These are phyloP conservation scores for Hyphochytrium catenoides DNA, from an alignment of 352 stramenopile species.

Conservation along the genomic window DNA sequence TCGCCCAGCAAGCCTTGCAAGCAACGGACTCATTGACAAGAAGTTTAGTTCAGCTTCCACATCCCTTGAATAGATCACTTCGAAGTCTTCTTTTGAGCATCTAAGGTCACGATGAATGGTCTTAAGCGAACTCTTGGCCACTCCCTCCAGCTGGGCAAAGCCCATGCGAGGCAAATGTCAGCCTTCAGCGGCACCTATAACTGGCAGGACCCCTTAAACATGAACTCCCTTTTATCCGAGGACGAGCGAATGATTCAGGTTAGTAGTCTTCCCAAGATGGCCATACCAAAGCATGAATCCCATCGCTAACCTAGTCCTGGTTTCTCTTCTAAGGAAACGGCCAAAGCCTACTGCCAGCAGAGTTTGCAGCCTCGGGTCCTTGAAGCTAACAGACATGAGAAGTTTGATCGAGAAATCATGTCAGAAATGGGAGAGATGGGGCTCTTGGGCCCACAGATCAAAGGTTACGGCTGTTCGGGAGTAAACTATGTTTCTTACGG, in stretches of 20 bases:
- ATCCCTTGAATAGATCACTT: too few species aligned
- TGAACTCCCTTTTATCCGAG: constrained; percentile 53
- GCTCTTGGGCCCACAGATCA: constrained; percentile 77
- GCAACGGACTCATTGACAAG: too few species aligned
- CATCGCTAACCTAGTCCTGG: neutral
- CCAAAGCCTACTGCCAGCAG: constrained; percentile 74
- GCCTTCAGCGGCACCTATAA: constrained; percentile 29
- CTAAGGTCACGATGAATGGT: too few species aligned
- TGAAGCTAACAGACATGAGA: constrained; percentile 77
- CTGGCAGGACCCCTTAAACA: constrained; percentile 46
- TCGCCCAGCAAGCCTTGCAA: too few species aligned
- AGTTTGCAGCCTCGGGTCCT: constrained; percentile 80
- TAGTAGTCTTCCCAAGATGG: neutral
- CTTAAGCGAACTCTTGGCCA: too few species aligned
- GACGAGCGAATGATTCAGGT: constrained; percentile 74
- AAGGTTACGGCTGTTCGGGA: constrained; percentile 80
- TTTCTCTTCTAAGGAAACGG: constrained; percentile 37
- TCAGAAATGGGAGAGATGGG: constrained; percentile 77
- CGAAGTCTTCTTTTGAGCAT: too few species aligned
- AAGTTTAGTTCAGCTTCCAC: too few species aligned
- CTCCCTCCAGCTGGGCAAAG: too few species aligned
- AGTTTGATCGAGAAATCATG: constrained; percentile 82
- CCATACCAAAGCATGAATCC: too few species aligned
- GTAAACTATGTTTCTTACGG: constrained; percentile 89
- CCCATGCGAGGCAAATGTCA: constrained; percentile 9